A percentile compares a stretch with the other conserved stretches of the same genome.
phyloP scores from a whole-genome alignment of 176 grass and related monocot species.

The Puccinellia tenuiflora region DNA sequence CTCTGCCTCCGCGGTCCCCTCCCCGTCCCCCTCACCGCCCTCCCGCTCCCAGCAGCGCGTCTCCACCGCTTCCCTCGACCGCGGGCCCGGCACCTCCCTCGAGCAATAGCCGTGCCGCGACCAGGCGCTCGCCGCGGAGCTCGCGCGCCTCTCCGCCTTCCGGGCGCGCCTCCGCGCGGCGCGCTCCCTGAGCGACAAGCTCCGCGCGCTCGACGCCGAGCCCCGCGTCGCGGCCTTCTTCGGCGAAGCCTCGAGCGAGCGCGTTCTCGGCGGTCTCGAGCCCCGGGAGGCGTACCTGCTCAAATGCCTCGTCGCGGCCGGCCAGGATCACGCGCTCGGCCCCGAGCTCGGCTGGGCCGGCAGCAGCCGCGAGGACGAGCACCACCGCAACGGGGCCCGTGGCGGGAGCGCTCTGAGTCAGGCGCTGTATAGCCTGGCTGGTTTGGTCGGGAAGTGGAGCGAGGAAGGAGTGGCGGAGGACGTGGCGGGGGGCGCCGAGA shows the following conservation, averaged over 20 bases:
- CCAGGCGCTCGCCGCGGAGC: slow-evolving; percentile 51
- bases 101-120: slow-evolving; percentile 14
- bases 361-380: slow-evolving; percentile 10
- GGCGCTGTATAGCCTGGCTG: slow-evolving; percentile 59
- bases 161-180: slow-evolving; percentile 37
- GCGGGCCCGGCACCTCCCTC: slow-evolving; percentile 2
- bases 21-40: slow-evolving; percentile 21
- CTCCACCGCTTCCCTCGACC: slow-evolving; percentile 48
- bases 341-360: slow-evolving; percentile 56
- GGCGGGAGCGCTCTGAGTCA: slow-evolving; percentile 44
- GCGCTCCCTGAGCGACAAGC: slow-evolving; percentile 45
- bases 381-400: not conserved
- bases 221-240: slow-evolving; percentile 68
- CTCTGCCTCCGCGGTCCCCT: slow-evolving; percentile 34
- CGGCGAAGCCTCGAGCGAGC: not conserved
- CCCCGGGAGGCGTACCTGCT: slow-evolving; percentile 58
- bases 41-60: slow-evolving; percentile 30
- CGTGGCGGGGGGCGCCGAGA: slow-evolving; percentile 23
- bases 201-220: slow-evolving; percentile 61
- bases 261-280: slow-evolving; percentile 27
- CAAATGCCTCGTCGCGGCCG: slow-evolving; percentile 82
- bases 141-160: slow-evolving; percentile 44
- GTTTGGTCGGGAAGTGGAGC: slow-evolving; percentile 70
- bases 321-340: slow-evolving; percentile 86
- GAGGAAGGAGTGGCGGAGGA: slow-evolving; percentile 31